Evolutionary conservation across 2,329 filamentous ascomycete genomes (phyloP).

Genomic region (Pestalotiopsis sp.): DNA sequence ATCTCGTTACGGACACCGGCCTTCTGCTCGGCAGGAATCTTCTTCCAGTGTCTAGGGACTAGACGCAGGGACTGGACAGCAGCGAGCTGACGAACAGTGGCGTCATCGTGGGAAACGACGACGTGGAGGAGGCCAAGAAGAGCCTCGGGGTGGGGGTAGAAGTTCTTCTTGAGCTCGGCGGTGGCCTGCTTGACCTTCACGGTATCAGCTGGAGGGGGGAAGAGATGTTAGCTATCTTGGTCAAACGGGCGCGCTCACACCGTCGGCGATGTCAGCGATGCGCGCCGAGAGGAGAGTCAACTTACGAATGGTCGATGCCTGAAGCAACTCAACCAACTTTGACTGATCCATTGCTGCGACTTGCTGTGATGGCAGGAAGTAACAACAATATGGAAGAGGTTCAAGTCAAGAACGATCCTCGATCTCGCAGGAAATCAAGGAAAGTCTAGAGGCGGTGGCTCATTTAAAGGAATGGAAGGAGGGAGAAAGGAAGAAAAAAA

Average conservation of each 20-base stretch:
- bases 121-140: slow-evolving; percentile 87
- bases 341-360: slow-evolving; percentile 71
- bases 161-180: slow-evolving; percentile 87
- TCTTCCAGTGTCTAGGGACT: slow-evolving; percentile 83
- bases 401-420: slow-evolving; percentile 6
- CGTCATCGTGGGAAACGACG: slow-evolving; percentile 74
- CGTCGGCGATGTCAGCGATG: neutral
- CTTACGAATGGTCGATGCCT: slow-evolving; percentile 86
- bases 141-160: slow-evolving; percentile 83
- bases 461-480: neutral
- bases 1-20: slow-evolving; percentile 79
- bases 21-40: slow-evolving; percentile 75
- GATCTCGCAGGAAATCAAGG: slow-evolving; percentile 6
- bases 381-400: slow-evolving; percentile 9
- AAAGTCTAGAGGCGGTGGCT: neutral
- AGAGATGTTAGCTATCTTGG: slow-evolving; percentile 34
- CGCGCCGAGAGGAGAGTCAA: slow-evolving; percentile 27
- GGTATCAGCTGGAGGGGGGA: slow-evolving; percentile 70
- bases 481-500: neutral
- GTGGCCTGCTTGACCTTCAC: slow-evolving; percentile 89
- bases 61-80: slow-evolving; percentile 87
- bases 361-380: neutral
- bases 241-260: neutral
- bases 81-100: slow-evolving; percentile 82
- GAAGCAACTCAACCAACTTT: slow-evolving; percentile 82